These are phyloP conservation scores for Podila horticola DNA, from an alignment of 192 early-diverging fungal species.

Conservation along the genomic window DNA sequence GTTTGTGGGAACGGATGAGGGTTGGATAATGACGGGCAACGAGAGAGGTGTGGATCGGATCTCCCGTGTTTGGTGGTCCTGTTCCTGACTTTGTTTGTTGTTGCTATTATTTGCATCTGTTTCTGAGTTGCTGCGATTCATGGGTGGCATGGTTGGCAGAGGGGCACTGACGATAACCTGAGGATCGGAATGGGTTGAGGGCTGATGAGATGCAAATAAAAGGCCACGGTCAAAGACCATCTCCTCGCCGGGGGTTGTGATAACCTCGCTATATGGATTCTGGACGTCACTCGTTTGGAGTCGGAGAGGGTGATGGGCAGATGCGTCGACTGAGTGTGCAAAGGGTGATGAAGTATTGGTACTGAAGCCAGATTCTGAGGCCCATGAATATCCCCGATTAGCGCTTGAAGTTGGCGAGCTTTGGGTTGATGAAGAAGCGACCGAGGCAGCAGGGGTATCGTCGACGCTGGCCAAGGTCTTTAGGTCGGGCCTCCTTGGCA, in stretches of 20 bases:
- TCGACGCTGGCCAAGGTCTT: slow-evolving; percentile 13
- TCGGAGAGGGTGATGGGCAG: background rate
- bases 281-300: background rate
- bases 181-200: slow-evolving; percentile 9
- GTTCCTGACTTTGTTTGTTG: background rate
- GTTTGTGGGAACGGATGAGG: background rate
- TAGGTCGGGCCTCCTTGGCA: no score
- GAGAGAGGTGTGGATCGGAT: slow-evolving; percentile 19
- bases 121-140: slow-evolving; percentile 2
- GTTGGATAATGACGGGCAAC: slow-evolving; percentile 16
- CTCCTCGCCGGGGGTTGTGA: slow-evolving; percentile 23
- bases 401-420: slow-evolving; percentile 7
- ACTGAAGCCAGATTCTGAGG: background rate
- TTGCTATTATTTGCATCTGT: background rate
- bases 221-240: slow-evolving; percentile 28
- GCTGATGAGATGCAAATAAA: slow-evolving; percentile 6
- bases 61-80: background rate
- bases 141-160: slow-evolving; percentile 1
- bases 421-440: background rate
- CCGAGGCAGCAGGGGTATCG: slow-evolving; percentile 9
- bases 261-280: background rate
- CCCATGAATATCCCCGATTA: background rate
- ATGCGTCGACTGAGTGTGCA: slow-evolving; percentile 17
- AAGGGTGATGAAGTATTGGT: slow-evolving; percentile 7
- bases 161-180: slow-evolving; percentile 2